Percentiles rank a stretch among this genome's conserved stretches.
Conservation (phyloP, 305 asterid genomes). For the Fraxinus floribunda region DNA sequence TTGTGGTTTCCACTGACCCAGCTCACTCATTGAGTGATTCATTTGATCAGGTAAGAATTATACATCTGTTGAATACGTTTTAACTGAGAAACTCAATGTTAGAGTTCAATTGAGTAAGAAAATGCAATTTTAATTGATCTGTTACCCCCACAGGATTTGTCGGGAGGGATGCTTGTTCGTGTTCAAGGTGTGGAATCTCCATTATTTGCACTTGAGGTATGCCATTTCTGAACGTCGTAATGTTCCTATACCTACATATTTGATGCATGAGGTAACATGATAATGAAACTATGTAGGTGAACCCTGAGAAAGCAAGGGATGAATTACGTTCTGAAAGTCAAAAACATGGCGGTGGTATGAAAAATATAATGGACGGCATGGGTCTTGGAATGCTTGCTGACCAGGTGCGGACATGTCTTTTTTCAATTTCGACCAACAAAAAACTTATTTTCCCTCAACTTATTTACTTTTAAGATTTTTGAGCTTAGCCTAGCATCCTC, state of each 20-base stretch:
- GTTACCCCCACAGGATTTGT: slow-evolving; percentile 50
- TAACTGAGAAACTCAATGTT: background rate
- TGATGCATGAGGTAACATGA: slow-evolving; percentile 9
- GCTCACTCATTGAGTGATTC: slow-evolving; percentile 86
- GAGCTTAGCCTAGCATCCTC: background rate
- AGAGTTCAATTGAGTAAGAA: background rate
- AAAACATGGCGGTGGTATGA: slow-evolving; percentile 39
- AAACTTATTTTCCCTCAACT: background rate
- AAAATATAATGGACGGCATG: slow-evolving; percentile 61
- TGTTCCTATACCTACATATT: slow-evolving; percentile 1
- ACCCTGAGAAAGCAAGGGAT: slow-evolving; percentile 62
- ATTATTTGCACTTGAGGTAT: slow-evolving; percentile 75
- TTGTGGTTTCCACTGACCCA: slow-evolving; percentile 71
- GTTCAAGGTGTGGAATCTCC: slow-evolving; percentile 77
- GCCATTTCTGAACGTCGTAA: slow-evolving; percentile 12
- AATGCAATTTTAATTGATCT: slow-evolving; percentile 7
- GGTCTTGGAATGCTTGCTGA: slow-evolving; percentile 66
- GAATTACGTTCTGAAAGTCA: slow-evolving; percentile 44
- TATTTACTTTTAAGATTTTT: background rate
- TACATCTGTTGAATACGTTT: background rate
- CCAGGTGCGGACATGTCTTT: slow-evolving; percentile 46
- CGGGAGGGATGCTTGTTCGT: slow-evolving; percentile 66
- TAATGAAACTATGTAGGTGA: slow-evolving; percentile 40
- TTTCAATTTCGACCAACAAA: background rate
- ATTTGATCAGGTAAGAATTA: slow-evolving; percentile 61